A percentile compares a stretch with the other conserved stretches of the same genome.
phyloP scores from a whole-genome alignment of 1,284 basidiomycete genomes.

The Ustilago crameri region DNA sequence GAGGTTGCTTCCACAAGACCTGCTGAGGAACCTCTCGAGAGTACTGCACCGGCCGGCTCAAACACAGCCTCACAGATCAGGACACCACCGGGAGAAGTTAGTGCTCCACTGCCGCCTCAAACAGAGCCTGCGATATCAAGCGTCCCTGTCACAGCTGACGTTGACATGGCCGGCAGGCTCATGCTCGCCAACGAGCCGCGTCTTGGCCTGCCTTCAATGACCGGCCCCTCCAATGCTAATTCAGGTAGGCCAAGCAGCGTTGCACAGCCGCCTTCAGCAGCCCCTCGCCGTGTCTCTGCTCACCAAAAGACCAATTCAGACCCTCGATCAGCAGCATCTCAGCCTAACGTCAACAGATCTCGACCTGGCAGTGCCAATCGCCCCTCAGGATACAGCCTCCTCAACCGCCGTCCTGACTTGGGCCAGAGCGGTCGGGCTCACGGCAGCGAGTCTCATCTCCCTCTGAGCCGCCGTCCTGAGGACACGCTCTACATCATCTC shows the following conservation, averaged over 20 bases:
- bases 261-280: background rate
- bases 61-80: background rate
- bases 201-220: slow-evolving; percentile 26
- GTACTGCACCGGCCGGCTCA: background rate
- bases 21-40: background rate
- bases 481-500: slow-evolving; percentile 45
- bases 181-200: slow-evolving; percentile 36
- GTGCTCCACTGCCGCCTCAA: background rate
- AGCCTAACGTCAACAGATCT: background rate
- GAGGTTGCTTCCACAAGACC: background rate
- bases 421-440: slow-evolving; percentile 16
- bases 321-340: background rate
- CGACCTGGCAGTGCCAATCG: slow-evolving; percentile 2
- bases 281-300: slow-evolving; percentile 10
- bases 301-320: slow-evolving; percentile 39
- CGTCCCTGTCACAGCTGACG: background rate
- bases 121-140: background rate
- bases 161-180: slow-evolving; percentile 12
- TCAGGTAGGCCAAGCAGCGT: background rate
- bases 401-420: slow-evolving; percentile 8
- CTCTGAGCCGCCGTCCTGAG: slow-evolving; percentile 38
- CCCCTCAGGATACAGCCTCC: background rate
- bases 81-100: background rate
- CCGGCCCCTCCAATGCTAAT: background rate
- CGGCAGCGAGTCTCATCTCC: slow-evolving; percentile 35